phyloP scores from a whole-genome alignment of 305 asterid species.

The Fraxinus albicans region DNA sequence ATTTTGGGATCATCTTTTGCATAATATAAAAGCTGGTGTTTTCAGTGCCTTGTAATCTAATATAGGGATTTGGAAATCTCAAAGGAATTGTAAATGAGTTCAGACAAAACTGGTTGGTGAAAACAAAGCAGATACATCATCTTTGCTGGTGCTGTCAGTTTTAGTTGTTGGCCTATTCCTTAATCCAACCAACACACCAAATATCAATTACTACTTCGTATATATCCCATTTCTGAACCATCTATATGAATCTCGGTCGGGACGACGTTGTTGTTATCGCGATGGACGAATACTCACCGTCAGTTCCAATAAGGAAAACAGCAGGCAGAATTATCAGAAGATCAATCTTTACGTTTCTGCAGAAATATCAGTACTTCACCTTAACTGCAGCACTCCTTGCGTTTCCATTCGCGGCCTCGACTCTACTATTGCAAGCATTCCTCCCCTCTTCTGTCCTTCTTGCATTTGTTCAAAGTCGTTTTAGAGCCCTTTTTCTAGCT shows the following conservation, averaged over 20 bases:
- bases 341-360: constrained; percentile 62
- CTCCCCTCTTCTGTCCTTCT: constrained; percentile 43
- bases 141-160: constrained; percentile 26
- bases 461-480: constrained; percentile 31
- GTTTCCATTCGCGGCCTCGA: constrained; percentile 61
- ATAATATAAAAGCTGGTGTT: not conserved
- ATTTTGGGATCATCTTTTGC: not conserved
- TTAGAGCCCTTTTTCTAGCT: constrained; percentile 54
- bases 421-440: constrained; percentile 49
- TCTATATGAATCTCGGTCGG: not conserved
- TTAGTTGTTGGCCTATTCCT: constrained; percentile 62
- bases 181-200: constrained; percentile 31
- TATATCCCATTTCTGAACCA: not conserved
- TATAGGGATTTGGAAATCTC: constrained; percentile 28
- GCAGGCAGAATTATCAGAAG: constrained; percentile 48
- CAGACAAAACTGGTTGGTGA: constrained; percentile 36
- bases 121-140: constrained; percentile 43
- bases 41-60: constrained; percentile 27
- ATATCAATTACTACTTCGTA: constrained; percentile 23
- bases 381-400: constrained; percentile 53
- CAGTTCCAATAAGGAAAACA: constrained; percentile 43
- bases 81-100: constrained; percentile 33
- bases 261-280: not conserved
- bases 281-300: constrained; percentile 22
- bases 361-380: constrained; percentile 59